Conservation (phyloP, 2,329 filamentous ascomycete genomes). For the Thermothelomyces thermophilus region DNA sequence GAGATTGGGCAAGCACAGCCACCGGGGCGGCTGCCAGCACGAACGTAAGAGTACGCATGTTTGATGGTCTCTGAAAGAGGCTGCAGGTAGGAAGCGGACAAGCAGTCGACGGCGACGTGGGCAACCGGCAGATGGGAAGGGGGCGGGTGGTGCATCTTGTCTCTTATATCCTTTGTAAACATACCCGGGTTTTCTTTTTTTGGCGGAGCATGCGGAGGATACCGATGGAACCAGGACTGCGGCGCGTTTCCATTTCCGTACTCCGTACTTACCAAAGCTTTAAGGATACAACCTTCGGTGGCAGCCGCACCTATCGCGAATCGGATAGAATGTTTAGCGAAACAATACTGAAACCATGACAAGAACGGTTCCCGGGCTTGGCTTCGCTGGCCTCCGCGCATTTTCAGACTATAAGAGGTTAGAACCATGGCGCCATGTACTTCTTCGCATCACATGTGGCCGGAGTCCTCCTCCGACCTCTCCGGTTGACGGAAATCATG, state of each 20-base stretch:
- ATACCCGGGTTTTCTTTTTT: not conserved
- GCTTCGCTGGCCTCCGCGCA: not conserved
- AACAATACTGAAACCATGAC: not conserved
- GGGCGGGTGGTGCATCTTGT: not conserved
- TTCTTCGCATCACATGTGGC: not conserved
- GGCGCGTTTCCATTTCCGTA: not conserved
- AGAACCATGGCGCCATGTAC: not conserved
- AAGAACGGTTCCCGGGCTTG: not conserved
- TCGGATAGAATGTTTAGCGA: not conserved
- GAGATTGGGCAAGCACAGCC: constrained; percentile 14
- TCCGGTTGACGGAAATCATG: not conserved
- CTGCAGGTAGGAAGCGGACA: constrained; percentile 1
- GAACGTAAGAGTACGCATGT: constrained; percentile 10
- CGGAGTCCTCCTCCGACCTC: not conserved
- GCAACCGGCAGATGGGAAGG: not conserved
- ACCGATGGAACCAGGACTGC: not conserved
- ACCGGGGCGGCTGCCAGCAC: constrained; percentile 10
- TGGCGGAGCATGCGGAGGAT: constrained; percentile 5
- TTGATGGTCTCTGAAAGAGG: constrained; percentile 9
- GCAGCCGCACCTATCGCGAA: constrained; percentile 5
- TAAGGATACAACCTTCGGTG: not conserved
- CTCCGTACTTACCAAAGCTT: not conserved
- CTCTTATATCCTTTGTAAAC: constrained; percentile 11
- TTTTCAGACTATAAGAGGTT: not conserved
- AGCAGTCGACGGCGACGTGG: not conserved